Conservation (phyloP, 2,329 filamentous ascomycete species). For the Verticillium isaacii region DNA sequence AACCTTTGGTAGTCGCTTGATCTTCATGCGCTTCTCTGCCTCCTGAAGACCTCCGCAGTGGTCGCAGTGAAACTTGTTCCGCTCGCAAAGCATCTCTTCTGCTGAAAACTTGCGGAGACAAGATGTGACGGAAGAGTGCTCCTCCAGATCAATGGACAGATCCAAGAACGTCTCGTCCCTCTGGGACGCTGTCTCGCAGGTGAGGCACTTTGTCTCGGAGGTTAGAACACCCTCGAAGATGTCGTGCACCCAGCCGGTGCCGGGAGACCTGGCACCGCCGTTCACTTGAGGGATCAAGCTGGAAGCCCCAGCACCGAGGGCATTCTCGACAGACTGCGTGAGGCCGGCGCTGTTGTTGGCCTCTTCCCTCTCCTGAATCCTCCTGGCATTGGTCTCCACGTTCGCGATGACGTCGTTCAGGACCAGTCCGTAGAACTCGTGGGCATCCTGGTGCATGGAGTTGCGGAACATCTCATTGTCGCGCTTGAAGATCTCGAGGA, state of each 20-base stretch:
- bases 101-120: constrained; percentile 94
- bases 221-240: constrained; percentile 93
- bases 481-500: constrained; percentile 86
- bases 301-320: constrained; percentile 24
- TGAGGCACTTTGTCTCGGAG: constrained; percentile 93
- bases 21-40: constrained; percentile 98
- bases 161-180: constrained; percentile 95
- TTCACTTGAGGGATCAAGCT: constrained; percentile 21
- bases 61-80: constrained; percentile 98
- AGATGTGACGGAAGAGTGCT: constrained; percentile 93
- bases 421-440: constrained; percentile 91
- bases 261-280: constrained; percentile 49
- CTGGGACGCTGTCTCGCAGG: constrained; percentile 92
- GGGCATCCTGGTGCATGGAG: constrained; percentile 96
- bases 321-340: constrained; percentile 44
- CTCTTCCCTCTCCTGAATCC: constrained; percentile 47
- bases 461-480: constrained; percentile 98
- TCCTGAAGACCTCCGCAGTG: constrained; percentile 95
- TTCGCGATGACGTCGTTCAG: constrained; percentile 95
- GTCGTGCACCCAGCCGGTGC: constrained; percentile 89
- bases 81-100: constrained; percentile 96
- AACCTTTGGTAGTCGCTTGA: constrained; percentile 88
- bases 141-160: constrained; percentile 89
- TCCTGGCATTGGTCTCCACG: constrained; percentile 80
- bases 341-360: constrained; percentile 36